Base-by-base conservation (phyloP, 2,329 filamentous ascomycete species). In the Lasiodiplodia theobromae region DNA sequence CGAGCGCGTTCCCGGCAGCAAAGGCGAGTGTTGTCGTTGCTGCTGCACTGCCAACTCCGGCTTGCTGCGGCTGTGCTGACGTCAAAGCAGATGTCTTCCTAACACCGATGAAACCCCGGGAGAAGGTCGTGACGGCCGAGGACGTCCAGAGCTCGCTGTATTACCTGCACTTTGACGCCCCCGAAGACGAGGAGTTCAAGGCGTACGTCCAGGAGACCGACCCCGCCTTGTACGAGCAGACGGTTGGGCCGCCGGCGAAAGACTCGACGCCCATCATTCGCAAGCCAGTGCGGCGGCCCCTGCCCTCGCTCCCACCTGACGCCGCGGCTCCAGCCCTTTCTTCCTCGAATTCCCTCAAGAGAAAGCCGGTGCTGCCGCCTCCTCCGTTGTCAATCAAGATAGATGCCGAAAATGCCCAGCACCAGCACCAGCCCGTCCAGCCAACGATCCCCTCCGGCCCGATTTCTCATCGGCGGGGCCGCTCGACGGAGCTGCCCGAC, bases 81-180 rank as follows among this genome's bases (percentile, higher is more conserved):
- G 57, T 63, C 28, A 57, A 25, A 23, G 14, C 58, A 96, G 95
- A 97, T 85, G 87, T 97, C 68, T 96, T 97, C 73, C 88, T 99
- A 56, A 96, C 95, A 1, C 92, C 96, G 0, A 87, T 96, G 71
- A 97, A 97, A 77, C 96, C 96, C 2, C 90, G 92, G 64, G 86
- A 91, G 52, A 97, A 96, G 78, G 95, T 93, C 70, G 93, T 99
- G 71, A 96, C 93, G 0, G 90, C 88, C 54, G 91, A 94, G 77
- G 95, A 97, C 77, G 90, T 99, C 60, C 88, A 91, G 68, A 93
- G 89, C 74, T 97, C 91, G 16, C 86, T 99, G 5, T 99, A 98
- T 81, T 98, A 96, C 77, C 84, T 97, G 66, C 95, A 98, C 80
- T 87, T 96, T 49, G 87, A 93, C 69, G 84, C 86, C 1, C 86